Base-by-base conservation (phyloP, 495 filamentous ascomycete species). In the Aspergillus cavernicola region DNA sequence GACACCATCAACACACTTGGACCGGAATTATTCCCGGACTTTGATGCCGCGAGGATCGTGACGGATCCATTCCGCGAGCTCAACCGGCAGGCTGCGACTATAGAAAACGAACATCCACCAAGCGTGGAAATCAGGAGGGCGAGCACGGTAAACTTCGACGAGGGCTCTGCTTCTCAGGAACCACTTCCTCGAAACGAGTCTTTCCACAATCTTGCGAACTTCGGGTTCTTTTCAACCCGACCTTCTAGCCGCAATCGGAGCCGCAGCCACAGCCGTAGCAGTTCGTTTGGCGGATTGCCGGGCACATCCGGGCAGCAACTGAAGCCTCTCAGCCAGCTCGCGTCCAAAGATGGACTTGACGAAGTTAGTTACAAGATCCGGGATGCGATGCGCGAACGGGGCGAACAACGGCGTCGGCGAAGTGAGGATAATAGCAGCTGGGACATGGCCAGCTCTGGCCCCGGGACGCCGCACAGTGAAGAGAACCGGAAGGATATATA, bases 11-110 rank as follows among this genome's bases (percentile, higher is more conserved):
- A 99, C 71, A 90, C 87, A 6, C 81, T 97, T 26, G 93, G 95
- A 0, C 93, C 93, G 1, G 93, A 99, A 61, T 83, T 99, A 70
- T 99, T 93, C 74, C 90, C 90, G 10, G 93, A 99, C 70, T 99
- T 97, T 65, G 89, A 97, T 61, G 75, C 87, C 5, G 79, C 80
- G 0, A 86, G 93, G 15, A 85, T 97, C 50, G 77, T 98, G 24
- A 77, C 81, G 1, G 82, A 83, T 60, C 78, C 81, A 2, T 80
- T 82, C 66, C 69, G 72, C 13, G 71, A 77, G 48, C 59, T 64
- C 54, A 61, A 48, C 42, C 47, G 61, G 19, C 59, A 50, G 22
- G 62, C 55, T 50, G 60, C 38, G 49, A 62, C 50, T 33, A 39
- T 39, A 6, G 60, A 59, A 24, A 55, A 6, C 39, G 52, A 62